Percentiles rank a stretch among this genome's conserved stretches.
phyloP scores from a whole-genome alignment of 2,329 filamentous ascomycete genomes.

The Aspergillus melleus region DNA sequence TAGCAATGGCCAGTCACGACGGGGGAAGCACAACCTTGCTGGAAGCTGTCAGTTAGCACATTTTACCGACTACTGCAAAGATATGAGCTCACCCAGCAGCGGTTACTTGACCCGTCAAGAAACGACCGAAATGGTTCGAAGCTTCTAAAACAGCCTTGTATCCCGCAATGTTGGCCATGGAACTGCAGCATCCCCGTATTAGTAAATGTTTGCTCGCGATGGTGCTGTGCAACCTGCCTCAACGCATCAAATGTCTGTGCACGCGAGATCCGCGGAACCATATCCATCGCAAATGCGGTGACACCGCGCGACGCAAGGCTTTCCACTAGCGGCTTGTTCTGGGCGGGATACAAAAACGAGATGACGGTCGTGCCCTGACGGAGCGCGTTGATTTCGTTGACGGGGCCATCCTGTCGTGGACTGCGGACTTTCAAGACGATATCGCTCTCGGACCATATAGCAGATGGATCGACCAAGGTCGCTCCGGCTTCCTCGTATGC shows the following conservation, averaged over 20 bases:
- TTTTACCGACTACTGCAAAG: not conserved
- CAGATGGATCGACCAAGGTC: conserved; percentile 66
- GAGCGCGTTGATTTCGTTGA: conserved; percentile 68
- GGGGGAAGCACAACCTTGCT: conserved; percentile 23
- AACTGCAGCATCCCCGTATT: conserved; percentile 52
- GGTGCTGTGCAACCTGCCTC: conserved; percentile 30
- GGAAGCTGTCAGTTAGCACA: conserved; percentile 26
- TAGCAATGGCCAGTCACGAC: not conserved
- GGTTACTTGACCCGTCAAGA: conserved; percentile 85
- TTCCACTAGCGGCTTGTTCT: conserved; percentile 75
- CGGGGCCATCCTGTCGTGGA: conserved; percentile 58
- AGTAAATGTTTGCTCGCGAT: not conserved
- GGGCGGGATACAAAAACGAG: conserved; percentile 78
- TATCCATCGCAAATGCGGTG: conserved; percentile 86
- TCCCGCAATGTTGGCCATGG: conserved; percentile 92
- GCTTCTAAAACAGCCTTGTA: conserved; percentile 91
- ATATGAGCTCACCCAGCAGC: conserved; percentile 64
- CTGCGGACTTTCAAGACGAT: conserved; percentile 83
- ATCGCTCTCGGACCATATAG: conserved; percentile 73
- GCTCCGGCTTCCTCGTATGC: conserved; percentile 78
- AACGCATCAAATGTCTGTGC: conserved; percentile 87
- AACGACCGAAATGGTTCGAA: conserved; percentile 84
- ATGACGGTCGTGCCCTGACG: conserved; percentile 72
- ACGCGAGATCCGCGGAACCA: conserved; percentile 85
- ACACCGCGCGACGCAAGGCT: conserved; percentile 69